Conservation (phyloP, 2,329 filamentous ascomycete species). For the Pestalotiopsis sp. region DNA sequence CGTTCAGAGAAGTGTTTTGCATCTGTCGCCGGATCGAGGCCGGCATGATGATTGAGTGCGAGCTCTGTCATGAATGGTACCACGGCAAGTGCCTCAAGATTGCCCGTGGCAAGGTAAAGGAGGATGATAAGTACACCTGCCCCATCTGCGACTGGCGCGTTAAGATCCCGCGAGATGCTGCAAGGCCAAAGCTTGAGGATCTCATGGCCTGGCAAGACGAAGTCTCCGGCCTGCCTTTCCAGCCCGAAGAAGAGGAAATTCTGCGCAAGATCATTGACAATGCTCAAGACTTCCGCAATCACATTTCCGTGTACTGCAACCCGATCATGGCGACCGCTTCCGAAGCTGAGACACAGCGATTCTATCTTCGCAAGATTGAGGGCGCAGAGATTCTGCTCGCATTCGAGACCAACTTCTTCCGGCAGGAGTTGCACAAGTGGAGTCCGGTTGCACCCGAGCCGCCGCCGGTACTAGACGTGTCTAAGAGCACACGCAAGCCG, state of each 20-base stretch:
- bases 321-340: constrained; percentile 79
- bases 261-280: constrained; percentile 85
- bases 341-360: constrained; percentile 86
- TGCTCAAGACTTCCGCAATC: constrained; percentile 81
- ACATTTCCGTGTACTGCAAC: constrained; percentile 79
- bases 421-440: constrained; percentile 94
- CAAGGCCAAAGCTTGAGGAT: constrained; percentile 92
- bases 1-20: constrained; percentile 83
- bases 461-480: constrained; percentile 83
- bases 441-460: constrained; percentile 84
- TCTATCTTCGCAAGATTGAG: constrained; percentile 96
- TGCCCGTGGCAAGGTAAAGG: constrained; percentile 94
- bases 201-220: constrained; percentile 83
- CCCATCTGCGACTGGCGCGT: constrained; percentile 97
- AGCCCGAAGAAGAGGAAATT: constrained; percentile 90
- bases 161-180: constrained; percentile 94
- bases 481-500: constrained; percentile 90
- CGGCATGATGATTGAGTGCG: constrained; percentile 99
- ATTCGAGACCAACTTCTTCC: constrained; percentile 96
- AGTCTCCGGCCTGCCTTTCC: constrained; percentile 80
- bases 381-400: constrained; percentile 91
- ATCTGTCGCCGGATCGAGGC: constrained; percentile 92
- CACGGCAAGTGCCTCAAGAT: constrained; percentile 98
- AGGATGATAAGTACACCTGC: constrained; percentile 97
- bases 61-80: constrained; percentile 98